A percentile compares a stretch with the other conserved stretches of the same genome.
phyloP scores from a whole-genome alignment of 495 filamentous ascomycete genomes.

The Emericellopsis terricola region DNA sequence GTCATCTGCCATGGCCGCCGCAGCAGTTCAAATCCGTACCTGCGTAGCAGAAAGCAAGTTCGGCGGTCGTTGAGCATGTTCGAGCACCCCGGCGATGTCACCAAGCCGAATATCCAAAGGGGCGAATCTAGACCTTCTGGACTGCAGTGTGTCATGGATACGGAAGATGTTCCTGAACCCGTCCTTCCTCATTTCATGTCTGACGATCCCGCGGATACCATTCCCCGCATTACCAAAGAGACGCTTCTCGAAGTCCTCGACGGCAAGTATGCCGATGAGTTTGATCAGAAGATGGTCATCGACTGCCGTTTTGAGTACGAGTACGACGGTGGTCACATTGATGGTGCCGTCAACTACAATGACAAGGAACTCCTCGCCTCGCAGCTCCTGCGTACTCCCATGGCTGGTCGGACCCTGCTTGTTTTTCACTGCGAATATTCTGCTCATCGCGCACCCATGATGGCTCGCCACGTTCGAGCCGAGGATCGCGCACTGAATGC shows the following conservation, averaged over 20 bases:
- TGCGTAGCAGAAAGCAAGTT: slow-evolving; percentile 72
- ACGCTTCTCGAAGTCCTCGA: slow-evolving; percentile 77
- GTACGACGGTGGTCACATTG: slow-evolving; percentile 90
- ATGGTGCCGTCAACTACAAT: slow-evolving; percentile 84
- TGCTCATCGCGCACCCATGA: slow-evolving; percentile 89
- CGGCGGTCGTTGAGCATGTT: slow-evolving; percentile 94
- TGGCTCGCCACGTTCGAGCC: slow-evolving; percentile 77
- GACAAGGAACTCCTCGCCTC: slow-evolving; percentile 73
- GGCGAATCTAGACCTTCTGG: slow-evolving; percentile 31
- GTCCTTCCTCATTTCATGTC: slow-evolving; percentile 71
- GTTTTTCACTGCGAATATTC: slow-evolving; percentile 98
- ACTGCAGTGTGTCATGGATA: slow-evolving; percentile 54
- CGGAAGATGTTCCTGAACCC: slow-evolving; percentile 45
- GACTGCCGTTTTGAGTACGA: slow-evolving; percentile 99
- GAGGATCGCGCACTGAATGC: slow-evolving; percentile 71
- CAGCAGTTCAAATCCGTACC: slow-evolving; percentile 46
- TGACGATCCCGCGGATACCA: slow-evolving; percentile 60
- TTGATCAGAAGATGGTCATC: slow-evolving; percentile 63
- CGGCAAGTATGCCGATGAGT: slow-evolving; percentile 57
- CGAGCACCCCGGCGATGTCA: slow-evolving; percentile 73
- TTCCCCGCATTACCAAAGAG: slow-evolving; percentile 69
- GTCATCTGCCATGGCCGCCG: slow-evolving; percentile 51
- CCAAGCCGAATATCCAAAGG: slow-evolving; percentile 37
- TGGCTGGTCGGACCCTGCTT: slow-evolving; percentile 52
- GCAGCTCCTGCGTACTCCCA: slow-evolving; percentile 51